phyloP scores from a whole-genome alignment of 495 filamentous ascomycete species.

The Hyphodiscus hymeniophilus region DNA sequence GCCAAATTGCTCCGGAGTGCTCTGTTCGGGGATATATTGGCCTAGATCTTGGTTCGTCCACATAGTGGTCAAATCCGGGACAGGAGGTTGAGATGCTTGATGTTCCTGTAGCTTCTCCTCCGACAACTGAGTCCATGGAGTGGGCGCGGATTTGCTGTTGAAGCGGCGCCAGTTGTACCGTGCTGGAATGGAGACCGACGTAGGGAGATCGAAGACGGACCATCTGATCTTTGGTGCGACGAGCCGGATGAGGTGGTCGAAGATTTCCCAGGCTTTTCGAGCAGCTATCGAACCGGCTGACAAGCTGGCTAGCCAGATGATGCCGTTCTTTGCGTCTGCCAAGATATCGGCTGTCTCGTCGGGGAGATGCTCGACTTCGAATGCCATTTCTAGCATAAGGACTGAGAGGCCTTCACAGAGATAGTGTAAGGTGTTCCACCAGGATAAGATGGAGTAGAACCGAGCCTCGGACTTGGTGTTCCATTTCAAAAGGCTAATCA shows the following conservation, averaged over 20 bases:
- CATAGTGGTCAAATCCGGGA: not conserved
- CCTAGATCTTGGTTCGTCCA: constrained; percentile 1
- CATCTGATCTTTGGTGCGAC: constrained; percentile 30
- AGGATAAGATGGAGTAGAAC: constrained; percentile 45
- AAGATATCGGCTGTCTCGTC: constrained; percentile 41
- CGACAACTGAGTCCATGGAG: not conserved
- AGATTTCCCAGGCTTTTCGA: constrained; percentile 46
- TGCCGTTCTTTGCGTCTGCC: constrained; percentile 44
- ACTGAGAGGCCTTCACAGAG: constrained; percentile 53
- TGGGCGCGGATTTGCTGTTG: not conserved
- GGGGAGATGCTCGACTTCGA: constrained; percentile 44
- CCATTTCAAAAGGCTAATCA: constrained; percentile 46
- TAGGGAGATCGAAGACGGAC: constrained; percentile 13
- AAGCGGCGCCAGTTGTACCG: constrained; percentile 14
- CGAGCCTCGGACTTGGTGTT: constrained; percentile 22
- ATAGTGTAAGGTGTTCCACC: constrained; percentile 58
- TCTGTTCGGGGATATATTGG: not conserved
- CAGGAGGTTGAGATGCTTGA: not conserved
- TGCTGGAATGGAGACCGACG: constrained; percentile 9
- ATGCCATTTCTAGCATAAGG: constrained; percentile 50
- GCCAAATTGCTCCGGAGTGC: not conserved
- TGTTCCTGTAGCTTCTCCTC: not conserved
- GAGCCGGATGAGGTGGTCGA: constrained; percentile 38
- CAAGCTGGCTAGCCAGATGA: constrained; percentile 44
- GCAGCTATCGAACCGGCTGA: constrained; percentile 38